A percentile compares a stretch with the other conserved stretches of the same genome.
phyloP scores from a whole-genome alignment of 2,329 filamentous ascomycete genomes.

The Aspergillus sp. region DNA sequence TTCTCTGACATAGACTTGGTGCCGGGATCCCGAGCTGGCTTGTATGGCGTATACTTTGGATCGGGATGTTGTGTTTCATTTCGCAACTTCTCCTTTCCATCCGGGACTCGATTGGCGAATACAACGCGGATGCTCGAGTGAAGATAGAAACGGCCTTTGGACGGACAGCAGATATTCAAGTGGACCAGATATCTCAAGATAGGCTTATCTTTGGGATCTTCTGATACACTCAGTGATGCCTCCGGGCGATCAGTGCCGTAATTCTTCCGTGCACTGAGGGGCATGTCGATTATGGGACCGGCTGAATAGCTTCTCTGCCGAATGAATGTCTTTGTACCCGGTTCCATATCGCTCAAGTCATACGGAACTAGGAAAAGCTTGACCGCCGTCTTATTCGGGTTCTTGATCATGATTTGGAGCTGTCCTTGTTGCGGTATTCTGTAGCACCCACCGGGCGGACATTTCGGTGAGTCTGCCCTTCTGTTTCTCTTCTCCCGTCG shows the following conservation, averaged over 20 bases:
- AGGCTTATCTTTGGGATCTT: slow-evolving; percentile 48
- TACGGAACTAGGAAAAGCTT: slow-evolving; percentile 94
- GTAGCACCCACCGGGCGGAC: slow-evolving; percentile 81
- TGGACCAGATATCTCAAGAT: slow-evolving; percentile 86
- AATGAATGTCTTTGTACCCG: slow-evolving; percentile 92
- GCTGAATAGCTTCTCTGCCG: slow-evolving; percentile 89
- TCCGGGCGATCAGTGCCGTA: slow-evolving; percentile 48
- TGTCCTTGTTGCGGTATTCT: slow-evolving; percentile 91
- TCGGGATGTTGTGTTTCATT: slow-evolving; percentile 89
- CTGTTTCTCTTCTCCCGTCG: slow-evolving; percentile 54
- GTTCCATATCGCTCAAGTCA: slow-evolving; percentile 84
- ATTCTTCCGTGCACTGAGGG: slow-evolving; percentile 37
- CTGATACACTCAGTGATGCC: slow-evolving; percentile 43
- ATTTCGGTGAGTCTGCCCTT: slow-evolving; percentile 53
- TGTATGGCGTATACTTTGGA: slow-evolving; percentile 79
- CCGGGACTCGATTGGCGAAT: slow-evolving; percentile 92
- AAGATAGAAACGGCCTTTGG: slow-evolving; percentile 75
- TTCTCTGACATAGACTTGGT: slow-evolving; percentile 54
- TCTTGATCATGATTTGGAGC: slow-evolving; percentile 94
- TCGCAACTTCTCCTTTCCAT: slow-evolving; percentile 84
- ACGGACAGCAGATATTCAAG: slow-evolving; percentile 82
- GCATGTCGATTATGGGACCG: slow-evolving; percentile 73
- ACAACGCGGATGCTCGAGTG: slow-evolving; percentile 91
- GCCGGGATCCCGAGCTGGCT: slow-evolving; percentile 50
- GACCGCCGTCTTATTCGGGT: slow-evolving; percentile 95